Percentiles rank a stretch among this genome's conserved stretches.
Evolutionary conservation across 2,329 filamentous ascomycete genomes (phyloP).

Genomic region (Phaeosphaeriaceae sp.): DNA sequence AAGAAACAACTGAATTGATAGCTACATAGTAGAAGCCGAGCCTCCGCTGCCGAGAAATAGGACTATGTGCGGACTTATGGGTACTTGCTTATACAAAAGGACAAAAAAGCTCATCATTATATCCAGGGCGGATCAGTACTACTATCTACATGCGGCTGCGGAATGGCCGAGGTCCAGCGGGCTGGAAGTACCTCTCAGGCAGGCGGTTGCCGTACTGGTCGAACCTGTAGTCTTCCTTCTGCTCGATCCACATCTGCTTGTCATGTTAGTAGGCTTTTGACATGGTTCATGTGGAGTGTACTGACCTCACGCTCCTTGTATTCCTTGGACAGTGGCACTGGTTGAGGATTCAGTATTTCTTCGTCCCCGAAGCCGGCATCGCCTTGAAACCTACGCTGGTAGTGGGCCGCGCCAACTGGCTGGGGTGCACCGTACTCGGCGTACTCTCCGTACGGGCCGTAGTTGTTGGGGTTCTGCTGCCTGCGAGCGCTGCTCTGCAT

Average conservation of each 20-base stretch:
- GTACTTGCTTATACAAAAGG: constrained; percentile 12
- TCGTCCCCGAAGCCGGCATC: constrained; percentile 48
- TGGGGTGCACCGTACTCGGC: constrained; percentile 42
- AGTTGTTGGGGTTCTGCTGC: constrained; percentile 15
- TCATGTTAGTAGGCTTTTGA: constrained; percentile 5
- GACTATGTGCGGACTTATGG: constrained; percentile 3
- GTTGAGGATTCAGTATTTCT: constrained; percentile 46
- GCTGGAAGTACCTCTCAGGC: constrained; percentile 37
- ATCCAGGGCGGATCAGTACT: constrained; percentile 2
- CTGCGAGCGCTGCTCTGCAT: constrained; percentile 37
- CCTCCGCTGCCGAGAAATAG: constrained; percentile 1
- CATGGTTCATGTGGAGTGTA: constrained; percentile 9
- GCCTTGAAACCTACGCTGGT: constrained; percentile 42
- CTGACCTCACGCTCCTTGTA: constrained; percentile 44
- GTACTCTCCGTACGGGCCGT: constrained; percentile 33
- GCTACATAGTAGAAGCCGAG: constrained; percentile 5
- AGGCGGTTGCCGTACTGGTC: constrained; percentile 46
- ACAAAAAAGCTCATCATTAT: constrained; percentile 17
- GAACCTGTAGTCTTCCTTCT: constrained; percentile 45
- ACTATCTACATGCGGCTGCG: constrained; percentile 36
- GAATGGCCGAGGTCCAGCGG: constrained; percentile 30
- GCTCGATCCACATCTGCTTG: constrained; percentile 43
- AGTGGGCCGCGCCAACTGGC: constrained; percentile 36
- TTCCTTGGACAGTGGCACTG: constrained; percentile 39
- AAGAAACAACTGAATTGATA: constrained; percentile 1